phyloP scores from a whole-genome alignment of 2,329 filamentous ascomycete species.

The Fusarium sp. region DNA sequence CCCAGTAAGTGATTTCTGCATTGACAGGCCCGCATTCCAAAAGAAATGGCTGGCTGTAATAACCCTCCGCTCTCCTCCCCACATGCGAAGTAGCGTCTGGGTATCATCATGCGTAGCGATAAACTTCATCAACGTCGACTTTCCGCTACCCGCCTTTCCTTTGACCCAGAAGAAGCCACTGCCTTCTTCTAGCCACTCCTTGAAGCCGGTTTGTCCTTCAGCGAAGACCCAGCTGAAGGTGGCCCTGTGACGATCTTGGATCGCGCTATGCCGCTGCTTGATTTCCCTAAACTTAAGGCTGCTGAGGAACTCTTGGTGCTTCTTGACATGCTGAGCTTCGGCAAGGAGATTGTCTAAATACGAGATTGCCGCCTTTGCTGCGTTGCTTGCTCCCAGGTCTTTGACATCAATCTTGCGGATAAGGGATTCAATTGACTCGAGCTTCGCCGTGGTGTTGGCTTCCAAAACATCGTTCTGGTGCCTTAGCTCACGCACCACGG shows the following conservation, averaged over 20 bases:
- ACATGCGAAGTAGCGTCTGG: neutral
- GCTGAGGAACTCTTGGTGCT: neutral
- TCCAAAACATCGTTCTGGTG: neutral
- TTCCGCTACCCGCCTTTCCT: conserved; percentile 16
- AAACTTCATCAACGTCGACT: conserved; percentile 29
- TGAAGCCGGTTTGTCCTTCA: neutral
- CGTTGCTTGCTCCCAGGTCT: neutral
- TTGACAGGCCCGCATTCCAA: neutral
- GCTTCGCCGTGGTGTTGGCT: neutral
- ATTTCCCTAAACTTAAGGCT: neutral
- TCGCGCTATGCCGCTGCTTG: neutral
- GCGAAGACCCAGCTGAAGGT: neutral
- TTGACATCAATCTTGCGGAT: neutral
- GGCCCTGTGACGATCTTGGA: neutral
- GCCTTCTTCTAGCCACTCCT: neutral
- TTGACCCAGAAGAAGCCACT: conserved; percentile 11
- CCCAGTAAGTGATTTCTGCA: conserved; percentile 11
- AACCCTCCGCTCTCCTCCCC: neutral
- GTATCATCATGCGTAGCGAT: neutral
- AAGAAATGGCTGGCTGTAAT: conserved; percentile 10
- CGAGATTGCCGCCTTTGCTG: neutral
- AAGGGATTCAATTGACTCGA: neutral
- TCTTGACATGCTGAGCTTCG: neutral
- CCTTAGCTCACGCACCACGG: neutral
- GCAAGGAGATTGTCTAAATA: neutral